These are phyloP conservation scores for Phytophthora constricta DNA, from an alignment of 352 stramenopile species.

Conservation along the genomic window DNA sequence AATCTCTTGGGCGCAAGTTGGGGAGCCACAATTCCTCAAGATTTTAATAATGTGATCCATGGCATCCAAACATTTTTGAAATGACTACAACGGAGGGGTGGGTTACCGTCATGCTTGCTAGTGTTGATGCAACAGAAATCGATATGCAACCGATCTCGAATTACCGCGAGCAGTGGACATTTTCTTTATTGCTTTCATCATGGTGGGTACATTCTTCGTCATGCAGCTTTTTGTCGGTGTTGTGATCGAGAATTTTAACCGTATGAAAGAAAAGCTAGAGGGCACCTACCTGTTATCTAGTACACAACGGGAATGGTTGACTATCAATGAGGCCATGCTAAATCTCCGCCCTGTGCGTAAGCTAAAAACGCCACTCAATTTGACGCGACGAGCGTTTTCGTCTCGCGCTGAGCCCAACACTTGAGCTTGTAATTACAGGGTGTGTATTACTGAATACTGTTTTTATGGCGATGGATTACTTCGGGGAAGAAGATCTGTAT, in stretches of 20 bases:
- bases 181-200: slow-evolving; percentile 93
- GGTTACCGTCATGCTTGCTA: slow-evolving; percentile 88
- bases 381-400: slow-evolving; percentile 57
- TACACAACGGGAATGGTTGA: slow-evolving; percentile 79
- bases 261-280: slow-evolving; percentile 71
- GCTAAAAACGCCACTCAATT: slow-evolving; percentile 48
- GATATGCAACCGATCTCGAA: slow-evolving; percentile 92
- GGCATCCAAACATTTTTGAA: slow-evolving; percentile 88
- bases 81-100: slow-evolving; percentile 93
- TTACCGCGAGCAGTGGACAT: slow-evolving; percentile 64
- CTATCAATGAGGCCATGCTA: slow-evolving; percentile 64
- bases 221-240: slow-evolving; percentile 94
- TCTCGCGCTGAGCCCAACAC: slow-evolving; percentile 69
- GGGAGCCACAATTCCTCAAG: slow-evolving; percentile 60
- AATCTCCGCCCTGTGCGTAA: slow-evolving; percentile 52
- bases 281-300: slow-evolving; percentile 73
- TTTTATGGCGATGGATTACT: slow-evolving; percentile 89
- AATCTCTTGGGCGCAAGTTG: slow-evolving; percentile 45
- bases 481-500: slow-evolving; percentile 76
- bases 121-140: slow-evolving; percentile 86
- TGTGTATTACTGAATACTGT: slow-evolving; percentile 93
- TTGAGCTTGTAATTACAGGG: slow-evolving; percentile 92
- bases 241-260: slow-evolving; percentile 95
- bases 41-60: slow-evolving; percentile 83
- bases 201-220: slow-evolving; percentile 92